These are phyloP conservation scores for Phyllosticta ampelicida DNA, from an alignment of 2,329 filamentous ascomycete genomes.

Conservation along the genomic window DNA sequence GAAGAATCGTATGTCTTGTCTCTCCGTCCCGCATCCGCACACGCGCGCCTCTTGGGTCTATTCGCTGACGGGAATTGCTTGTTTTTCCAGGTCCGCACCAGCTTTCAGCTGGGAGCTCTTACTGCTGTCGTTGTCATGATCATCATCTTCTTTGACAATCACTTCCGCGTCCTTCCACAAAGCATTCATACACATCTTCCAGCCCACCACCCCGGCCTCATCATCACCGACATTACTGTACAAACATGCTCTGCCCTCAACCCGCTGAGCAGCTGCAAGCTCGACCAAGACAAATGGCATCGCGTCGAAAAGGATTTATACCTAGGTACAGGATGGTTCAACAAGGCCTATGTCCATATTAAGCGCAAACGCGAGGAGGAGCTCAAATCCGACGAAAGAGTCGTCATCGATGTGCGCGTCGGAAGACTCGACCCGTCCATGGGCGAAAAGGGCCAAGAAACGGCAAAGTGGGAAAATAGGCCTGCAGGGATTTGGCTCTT, in stretches of 20 bases:
- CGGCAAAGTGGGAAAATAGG: conserved; percentile 66
- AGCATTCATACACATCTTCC: conserved; percentile 81
- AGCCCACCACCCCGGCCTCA: conserved; percentile 65
- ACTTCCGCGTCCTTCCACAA: conserved; percentile 75
- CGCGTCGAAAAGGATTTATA: conserved; percentile 85
- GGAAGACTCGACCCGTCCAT: conserved; percentile 58
- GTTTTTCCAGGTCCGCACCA: conserved; percentile 45
- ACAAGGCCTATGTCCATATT: conserved; percentile 70
- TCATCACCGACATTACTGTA: conserved; percentile 78
- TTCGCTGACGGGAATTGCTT: conserved; percentile 13
- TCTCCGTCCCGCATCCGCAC: neutral
- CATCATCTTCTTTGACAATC: conserved; percentile 75
- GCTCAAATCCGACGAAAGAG: conserved; percentile 59
- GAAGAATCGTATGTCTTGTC: conserved; percentile 25
- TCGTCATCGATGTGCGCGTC: conserved; percentile 69
- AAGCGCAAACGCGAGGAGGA: conserved; percentile 81
- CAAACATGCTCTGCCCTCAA: conserved; percentile 66
- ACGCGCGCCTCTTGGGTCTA: neutral
- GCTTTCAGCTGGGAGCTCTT: conserved; percentile 62
- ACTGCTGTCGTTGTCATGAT: conserved; percentile 53
- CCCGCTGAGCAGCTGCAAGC: conserved; percentile 60
- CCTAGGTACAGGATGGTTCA: conserved; percentile 61
- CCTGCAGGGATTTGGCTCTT: conserved; percentile 74
- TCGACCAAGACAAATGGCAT: conserved; percentile 65
- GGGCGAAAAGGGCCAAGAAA: conserved; percentile 44